These are phyloP conservation scores for Ceratocystis ficicola DNA, from an alignment of 2,329 filamentous ascomycete species.

Conservation along the genomic window DNA sequence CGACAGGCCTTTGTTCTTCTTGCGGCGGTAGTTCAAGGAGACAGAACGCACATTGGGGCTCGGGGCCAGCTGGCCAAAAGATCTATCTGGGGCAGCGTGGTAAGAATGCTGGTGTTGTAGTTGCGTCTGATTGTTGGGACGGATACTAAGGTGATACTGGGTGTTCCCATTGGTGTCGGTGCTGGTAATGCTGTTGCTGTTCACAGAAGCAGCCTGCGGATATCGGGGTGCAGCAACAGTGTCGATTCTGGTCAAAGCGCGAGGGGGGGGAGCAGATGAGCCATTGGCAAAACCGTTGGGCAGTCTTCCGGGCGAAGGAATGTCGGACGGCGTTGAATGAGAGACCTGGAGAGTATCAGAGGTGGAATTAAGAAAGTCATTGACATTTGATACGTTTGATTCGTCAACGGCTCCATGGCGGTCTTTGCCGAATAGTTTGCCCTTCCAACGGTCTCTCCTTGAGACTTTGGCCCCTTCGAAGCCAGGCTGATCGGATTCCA, in stretches of 20 bases:
- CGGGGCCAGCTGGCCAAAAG: slow-evolving; percentile 31
- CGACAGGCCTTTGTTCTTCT: slow-evolving; percentile 51
- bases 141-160: slow-evolving; percentile 16
- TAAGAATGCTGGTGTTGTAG: slow-evolving; percentile 24
- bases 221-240: slow-evolving; percentile 44
- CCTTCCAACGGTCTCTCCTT: slow-evolving; percentile 47
- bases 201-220: slow-evolving; percentile 34
- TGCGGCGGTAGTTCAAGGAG: slow-evolving; percentile 30
- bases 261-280: slow-evolving; percentile 14
- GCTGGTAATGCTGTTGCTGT: neutral
- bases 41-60: slow-evolving; percentile 34
- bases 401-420: slow-evolving; percentile 29
- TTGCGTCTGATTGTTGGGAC: slow-evolving; percentile 16
- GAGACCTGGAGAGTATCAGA: slow-evolving; percentile 44
- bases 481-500: slow-evolving; percentile 21
- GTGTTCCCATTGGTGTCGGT: neutral
- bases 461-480: slow-evolving; percentile 40
- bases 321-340: slow-evolving; percentile 34
- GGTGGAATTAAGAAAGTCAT: slow-evolving; percentile 45
- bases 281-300: slow-evolving; percentile 29
- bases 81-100: slow-evolving; percentile 35
- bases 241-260: slow-evolving; percentile 38
- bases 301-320: slow-evolving; percentile 26
- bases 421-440: slow-evolving; percentile 46
- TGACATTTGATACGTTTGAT: slow-evolving; percentile 37